These are phyloP conservation scores for Trichosporon sp. DNA, from an alignment of 1,284 basidiomycete species.

Conservation along the genomic window DNA sequence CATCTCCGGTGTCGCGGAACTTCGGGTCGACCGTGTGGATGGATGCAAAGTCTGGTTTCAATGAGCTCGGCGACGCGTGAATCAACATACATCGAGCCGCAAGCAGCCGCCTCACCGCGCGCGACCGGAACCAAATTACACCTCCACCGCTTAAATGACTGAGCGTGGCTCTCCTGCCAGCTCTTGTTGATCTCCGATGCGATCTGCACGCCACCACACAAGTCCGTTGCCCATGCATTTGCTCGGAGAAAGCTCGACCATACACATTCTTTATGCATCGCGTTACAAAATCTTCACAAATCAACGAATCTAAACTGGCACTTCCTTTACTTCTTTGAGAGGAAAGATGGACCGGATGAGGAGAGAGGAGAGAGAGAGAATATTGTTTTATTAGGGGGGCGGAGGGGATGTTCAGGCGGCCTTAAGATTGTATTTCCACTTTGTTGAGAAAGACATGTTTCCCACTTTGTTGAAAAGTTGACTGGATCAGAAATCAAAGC, in stretches of 20 bases:
- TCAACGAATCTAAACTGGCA: background rate
- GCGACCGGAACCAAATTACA: background rate
- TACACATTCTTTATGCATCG: background rate
- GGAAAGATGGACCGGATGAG: background rate
- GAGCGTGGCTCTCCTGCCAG: too few relatives aligned
- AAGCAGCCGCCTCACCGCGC: background rate
- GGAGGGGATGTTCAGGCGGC: background rate
- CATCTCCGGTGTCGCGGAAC: conserved; percentile 1
- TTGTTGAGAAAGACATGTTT: conserved; percentile 3
- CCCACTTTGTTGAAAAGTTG: conserved; percentile 5
- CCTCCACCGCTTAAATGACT: too few relatives aligned
- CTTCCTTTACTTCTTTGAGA: background rate
- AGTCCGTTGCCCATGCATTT: background rate
- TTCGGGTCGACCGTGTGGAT: background rate
- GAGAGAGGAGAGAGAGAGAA: too few relatives aligned
- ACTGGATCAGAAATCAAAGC: background rate
- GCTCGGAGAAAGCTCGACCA: background rate
- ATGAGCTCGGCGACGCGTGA: background rate
- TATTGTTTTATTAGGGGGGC: background rate
- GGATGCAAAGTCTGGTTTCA: background rate
- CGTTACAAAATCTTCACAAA: conserved; percentile 3
- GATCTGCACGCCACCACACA: too few relatives aligned
- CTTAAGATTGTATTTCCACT: background rate
- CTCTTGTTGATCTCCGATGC: too few relatives aligned
- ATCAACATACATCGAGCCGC: conserved; percentile 4